Base-by-base conservation (phyloP, 148 eudicot species). In the Drosera capensis region DNA sequence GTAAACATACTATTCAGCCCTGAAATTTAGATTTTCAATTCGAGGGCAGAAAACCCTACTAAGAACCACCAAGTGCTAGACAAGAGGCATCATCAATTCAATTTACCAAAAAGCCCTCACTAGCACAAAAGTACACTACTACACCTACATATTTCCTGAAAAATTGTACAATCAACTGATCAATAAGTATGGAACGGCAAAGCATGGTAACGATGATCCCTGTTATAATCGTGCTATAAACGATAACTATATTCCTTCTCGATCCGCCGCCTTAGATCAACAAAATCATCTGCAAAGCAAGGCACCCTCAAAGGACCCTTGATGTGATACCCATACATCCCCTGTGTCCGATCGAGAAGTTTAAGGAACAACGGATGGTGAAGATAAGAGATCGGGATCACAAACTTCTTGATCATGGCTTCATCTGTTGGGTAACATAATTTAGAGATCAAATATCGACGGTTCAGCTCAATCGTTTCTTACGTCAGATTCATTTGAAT, bases 241-340 rank as follows among this genome's bases (percentile, higher is more conserved):
- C 62, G 38, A 15, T 2, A 2, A 11, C 14, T 5, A 15, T 5
- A 15, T 9, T 71, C 71, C 49, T 43, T 54, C 36, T 75, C 73
- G 22, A 75, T 71, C 15, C 49, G 64, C 71, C 77, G 58, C 29
- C 66, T 49, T 0, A 71, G 55, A 48, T 71, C 59, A 14, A 67
- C 68, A 24, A 75, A 75, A 37, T 75, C 76, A 8, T 71, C 71
- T 2, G 57, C 53, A 14, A 73, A 75, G 29, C 80, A 75, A 0
- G 80, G 80, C 2, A 75, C 55, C 57, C 38, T 52, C 0, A 75
- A 60, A 1, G 80, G 80, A 2, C 80, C 80, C 8, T 53, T 51
- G 16, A 55, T 54, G 7, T 55, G 63, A 52, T 75, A 75, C 9
- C 73, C 80, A 23, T 75, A 75, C 4, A 71, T 40, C 43, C 71